Conservation (phyloP, 163 green algal genomes). For the Volvox carteri region DNA sequence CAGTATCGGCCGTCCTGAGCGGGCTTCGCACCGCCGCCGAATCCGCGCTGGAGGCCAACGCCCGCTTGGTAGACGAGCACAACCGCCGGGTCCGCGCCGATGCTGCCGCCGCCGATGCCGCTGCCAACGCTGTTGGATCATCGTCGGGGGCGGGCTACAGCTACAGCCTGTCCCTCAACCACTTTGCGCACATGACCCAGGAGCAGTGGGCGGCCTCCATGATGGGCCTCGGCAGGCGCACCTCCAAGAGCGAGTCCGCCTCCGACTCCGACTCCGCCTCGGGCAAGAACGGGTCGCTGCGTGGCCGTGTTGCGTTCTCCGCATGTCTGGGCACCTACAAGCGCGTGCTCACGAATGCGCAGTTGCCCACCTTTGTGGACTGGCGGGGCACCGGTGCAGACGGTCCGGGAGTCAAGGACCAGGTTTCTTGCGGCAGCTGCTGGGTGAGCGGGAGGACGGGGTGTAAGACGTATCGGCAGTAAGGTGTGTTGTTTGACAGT, state of each 20-base stretch:
- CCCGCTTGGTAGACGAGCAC: conserved; percentile 20
- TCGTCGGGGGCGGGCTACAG: background rate
- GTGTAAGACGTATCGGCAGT: too few species aligned
- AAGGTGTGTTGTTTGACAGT: too few species aligned
- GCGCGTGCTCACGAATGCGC: background rate
- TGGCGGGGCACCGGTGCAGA: conserved; percentile 81
- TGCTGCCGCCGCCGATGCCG: background rate
- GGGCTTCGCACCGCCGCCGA: conserved; percentile 9
- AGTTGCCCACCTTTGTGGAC: conserved; percentile 77
- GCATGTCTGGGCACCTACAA: conserved; percentile 5
- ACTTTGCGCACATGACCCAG: conserved; percentile 14
- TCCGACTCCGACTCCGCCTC: background rate
- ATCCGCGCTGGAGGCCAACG: conserved; percentile 9
- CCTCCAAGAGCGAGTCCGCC: background rate
- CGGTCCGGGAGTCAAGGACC: conserved; percentile 75
- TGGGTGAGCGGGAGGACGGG: conserved; percentile 63
- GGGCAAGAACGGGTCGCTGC: too few species aligned
- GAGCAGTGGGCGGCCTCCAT: conserved; percentile 26
- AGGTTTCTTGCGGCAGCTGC: conserved; percentile 84
- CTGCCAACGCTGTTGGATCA: background rate
- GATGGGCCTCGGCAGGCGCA: background rate
- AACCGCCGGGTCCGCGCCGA: background rate
- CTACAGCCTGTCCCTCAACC: conserved; percentile 37
- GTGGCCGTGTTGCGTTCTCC: too few species aligned
- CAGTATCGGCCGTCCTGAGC: background rate